Evolutionary conservation across 257 asterid genomes (phyloP).

Genomic region (Cynanchum wilfordii): DNA sequence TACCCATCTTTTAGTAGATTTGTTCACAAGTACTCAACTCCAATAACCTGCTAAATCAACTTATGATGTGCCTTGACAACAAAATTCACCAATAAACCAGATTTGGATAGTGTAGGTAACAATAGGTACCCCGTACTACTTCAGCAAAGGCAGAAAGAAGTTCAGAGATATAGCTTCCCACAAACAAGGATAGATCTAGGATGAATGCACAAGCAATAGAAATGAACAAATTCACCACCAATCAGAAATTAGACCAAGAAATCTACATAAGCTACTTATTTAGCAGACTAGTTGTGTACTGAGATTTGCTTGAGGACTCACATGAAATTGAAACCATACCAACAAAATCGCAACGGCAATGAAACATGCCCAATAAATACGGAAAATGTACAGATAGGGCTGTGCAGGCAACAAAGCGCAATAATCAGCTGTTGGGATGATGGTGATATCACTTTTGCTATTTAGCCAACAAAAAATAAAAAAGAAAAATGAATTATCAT

Average conservation of each 20-base stretch:
- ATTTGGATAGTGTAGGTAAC: neutral
- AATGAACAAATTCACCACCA: neutral
- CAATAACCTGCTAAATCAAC: neutral
- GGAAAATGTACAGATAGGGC: neutral
- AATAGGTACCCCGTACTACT: neutral
- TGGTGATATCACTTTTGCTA: neutral
- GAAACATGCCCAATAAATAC: neutral
- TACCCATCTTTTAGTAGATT: neutral
- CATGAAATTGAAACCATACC: too few relatives aligned
- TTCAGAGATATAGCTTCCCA: neutral
- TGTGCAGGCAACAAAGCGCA: neutral
- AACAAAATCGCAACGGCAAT: neutral
- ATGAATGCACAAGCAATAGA: neutral
- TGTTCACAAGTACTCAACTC: neutral
- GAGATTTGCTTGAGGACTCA: neutral
- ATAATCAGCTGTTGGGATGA: neutral
- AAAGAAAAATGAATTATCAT: neutral
- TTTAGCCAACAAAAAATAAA: neutral
- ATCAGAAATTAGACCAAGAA: neutral
- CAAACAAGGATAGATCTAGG: neutral
- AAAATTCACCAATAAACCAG: neutral
- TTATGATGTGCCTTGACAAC: neutral
- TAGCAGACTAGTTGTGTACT: neutral
- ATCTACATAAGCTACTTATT: neutral
- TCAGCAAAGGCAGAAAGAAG: neutral